Evolutionary conservation across 2,329 filamentous ascomycete genomes (phyloP), one percentile per base, ranked within the genome.

Genomic region (Trichoderma harzianum): DNA sequence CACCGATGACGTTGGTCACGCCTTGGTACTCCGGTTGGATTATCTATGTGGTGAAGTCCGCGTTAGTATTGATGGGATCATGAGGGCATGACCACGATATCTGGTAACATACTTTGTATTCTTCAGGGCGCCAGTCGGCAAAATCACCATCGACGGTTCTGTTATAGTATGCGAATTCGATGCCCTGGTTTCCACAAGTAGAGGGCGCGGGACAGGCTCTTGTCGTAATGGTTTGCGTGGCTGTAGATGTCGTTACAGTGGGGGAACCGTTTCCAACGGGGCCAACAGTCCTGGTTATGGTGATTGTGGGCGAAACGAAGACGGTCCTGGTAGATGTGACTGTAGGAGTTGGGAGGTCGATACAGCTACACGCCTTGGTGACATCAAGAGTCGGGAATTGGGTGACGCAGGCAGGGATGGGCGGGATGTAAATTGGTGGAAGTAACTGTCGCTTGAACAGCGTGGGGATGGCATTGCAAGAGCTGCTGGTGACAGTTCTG

Each of bases 131-230:
- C n/a, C 62, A 72, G 43, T 62, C 21, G 6, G 30, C 21, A 14
- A 61, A 55, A 5, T 34, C n/a, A 21, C 21, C 21, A 16, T 43
- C 36, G 6, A 3, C 32, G 12, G 24, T 55, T 16, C 24, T 63
- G 21, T 39, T 32, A 7, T 69, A 69, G n/a, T 72, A 63, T 5
- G 55, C 70, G 18, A 67, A 72, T 2, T 72, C 53, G 24, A 72
- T 51, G 14, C 64, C 70, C 12, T 69, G 70, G 24, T 69, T 72
- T 18, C 32, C 32, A 18, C 70, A 72, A n/a, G 28, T 14, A 36
- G 70, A 26, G 16, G 55, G 70, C 0, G 64, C 63, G n/a, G 70
- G 39, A 53, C 70, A 72, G 2, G 34, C 36, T 30, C 26, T 51
- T 12, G 18, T 36, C 2, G 34, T 53, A 12, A 14, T 7, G 7